phyloP scores from a whole-genome alignment of 2,329 filamentous ascomycete species.

The Ophiostoma himal-ulmi region DNA sequence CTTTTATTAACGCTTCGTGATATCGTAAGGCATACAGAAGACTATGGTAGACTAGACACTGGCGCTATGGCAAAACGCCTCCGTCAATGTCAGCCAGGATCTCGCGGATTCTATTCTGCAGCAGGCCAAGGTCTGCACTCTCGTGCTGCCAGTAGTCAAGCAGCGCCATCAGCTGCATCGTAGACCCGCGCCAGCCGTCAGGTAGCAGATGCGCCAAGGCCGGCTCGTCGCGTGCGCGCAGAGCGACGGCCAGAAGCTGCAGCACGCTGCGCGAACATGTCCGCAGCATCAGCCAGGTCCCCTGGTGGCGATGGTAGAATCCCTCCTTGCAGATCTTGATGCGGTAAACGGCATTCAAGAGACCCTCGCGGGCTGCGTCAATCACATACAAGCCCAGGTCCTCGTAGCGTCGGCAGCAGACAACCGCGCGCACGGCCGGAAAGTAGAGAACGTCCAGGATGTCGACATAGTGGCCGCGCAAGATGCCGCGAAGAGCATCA shows the following conservation, averaged over 20 bases:
- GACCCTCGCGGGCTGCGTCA: constrained; percentile 14
- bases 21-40: background rate
- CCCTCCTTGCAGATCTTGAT: constrained; percentile 21
- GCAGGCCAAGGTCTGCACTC: background rate
- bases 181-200: background rate
- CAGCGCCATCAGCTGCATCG: background rate
- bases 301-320: constrained; percentile 23
- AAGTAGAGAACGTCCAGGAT: constrained; percentile 18
- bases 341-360: constrained; percentile 17
- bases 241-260: background rate
- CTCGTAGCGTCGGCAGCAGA: background rate
- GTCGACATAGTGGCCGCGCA: constrained; percentile 21
- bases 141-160: constrained; percentile 11
- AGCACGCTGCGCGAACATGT: constrained; percentile 19
- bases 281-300: constrained; percentile 20
- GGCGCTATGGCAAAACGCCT: background rate
- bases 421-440: constrained; percentile 17
- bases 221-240: constrained; percentile 5
- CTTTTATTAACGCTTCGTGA: background rate
- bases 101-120: background rate
- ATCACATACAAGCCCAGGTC: background rate
- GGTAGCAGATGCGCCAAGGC: background rate
- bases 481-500: constrained; percentile 18
- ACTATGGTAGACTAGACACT: background rate
- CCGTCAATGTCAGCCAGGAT: background rate